Conservation (phyloP, 1,139 yeast species). For the Candida frijolesensis region DNA sequence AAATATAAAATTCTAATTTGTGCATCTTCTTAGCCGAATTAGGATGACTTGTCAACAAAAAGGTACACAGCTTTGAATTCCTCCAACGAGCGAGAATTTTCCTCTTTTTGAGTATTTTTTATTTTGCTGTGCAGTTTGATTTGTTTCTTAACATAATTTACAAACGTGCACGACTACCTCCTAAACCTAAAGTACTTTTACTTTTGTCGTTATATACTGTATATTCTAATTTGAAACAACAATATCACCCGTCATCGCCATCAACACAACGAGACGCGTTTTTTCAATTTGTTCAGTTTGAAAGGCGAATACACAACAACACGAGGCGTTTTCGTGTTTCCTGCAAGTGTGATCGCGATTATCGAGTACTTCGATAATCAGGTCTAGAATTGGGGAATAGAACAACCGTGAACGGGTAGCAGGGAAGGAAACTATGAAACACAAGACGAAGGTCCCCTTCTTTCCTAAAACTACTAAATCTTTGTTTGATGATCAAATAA, state of each 20-base stretch:
- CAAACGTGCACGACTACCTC: background rate
- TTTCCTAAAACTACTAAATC: too few relatives aligned
- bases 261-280: background rate
- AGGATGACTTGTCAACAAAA: constrained; percentile 1
- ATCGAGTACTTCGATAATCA: too few relatives aligned
- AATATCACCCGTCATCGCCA: background rate
- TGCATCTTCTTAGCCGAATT: constrained; percentile 1
- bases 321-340: background rate
- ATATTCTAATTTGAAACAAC: background rate
- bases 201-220: background rate
- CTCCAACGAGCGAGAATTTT: background rate
- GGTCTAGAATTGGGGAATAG: too few relatives aligned
- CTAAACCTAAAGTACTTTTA: background rate
- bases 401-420: too few relatives aligned
- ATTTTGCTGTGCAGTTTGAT: background rate
- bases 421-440: too few relatives aligned
- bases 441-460: too few relatives aligned
- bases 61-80: constrained; percentile 1
- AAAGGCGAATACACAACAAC: too few relatives aligned
- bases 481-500: too few relatives aligned
- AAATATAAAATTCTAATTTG: background rate
- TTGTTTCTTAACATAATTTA: constrained; percentile 2
- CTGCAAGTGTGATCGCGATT: too few relatives aligned
- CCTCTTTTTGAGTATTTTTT: background rate
- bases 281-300: background rate